phyloP scores from a whole-genome alignment of 1,139 yeast species.

The Kurtzmaniella quercitrusa region DNA sequence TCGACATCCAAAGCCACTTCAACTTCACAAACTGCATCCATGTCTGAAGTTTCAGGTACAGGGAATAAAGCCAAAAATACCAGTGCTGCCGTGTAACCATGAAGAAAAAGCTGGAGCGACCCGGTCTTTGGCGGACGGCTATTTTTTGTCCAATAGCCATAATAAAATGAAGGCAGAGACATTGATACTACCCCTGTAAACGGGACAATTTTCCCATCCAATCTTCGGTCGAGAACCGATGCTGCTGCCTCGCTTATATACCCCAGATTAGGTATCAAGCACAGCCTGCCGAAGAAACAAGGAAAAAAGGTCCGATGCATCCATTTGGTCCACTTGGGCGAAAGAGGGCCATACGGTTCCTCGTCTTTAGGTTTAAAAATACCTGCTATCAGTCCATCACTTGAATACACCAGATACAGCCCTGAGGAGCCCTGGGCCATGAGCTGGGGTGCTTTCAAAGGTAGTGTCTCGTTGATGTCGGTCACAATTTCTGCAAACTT shows the following conservation, averaged over 20 bases:
- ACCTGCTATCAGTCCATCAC: conserved; percentile 33
- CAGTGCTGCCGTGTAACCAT: conserved; percentile 60
- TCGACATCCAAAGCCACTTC: conserved; percentile 10
- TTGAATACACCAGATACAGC: conserved; percentile 54
- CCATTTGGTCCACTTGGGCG: conserved; percentile 84
- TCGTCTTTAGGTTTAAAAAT: conserved; percentile 80
- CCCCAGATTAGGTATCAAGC: conserved; percentile 70
- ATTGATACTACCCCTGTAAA: conserved; percentile 57
- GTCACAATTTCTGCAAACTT: neutral
- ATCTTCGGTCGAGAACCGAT: conserved; percentile 56
- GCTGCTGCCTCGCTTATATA: conserved; percentile 75
- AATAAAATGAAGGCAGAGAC: conserved; percentile 53
- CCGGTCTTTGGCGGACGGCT: conserved; percentile 50
- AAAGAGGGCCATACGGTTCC: conserved; percentile 75
- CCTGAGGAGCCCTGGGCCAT: conserved; percentile 71
- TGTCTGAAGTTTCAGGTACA: conserved; percentile 35
- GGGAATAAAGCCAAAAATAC: conserved; percentile 56
- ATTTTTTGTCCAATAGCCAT: conserved; percentile 41
- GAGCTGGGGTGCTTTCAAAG: conserved; percentile 40
- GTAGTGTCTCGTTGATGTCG: neutral
- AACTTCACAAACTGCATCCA: conserved; percentile 21
- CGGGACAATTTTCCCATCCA: conserved; percentile 61
- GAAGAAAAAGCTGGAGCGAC: conserved; percentile 61
- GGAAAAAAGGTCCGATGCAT: conserved; percentile 71
- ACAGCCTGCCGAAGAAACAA: conserved; percentile 72